Evolutionary conservation across 1,284 basidiomycete genomes (phyloP), one percentile per base, ranked within the genome.

Genomic region (Kwoniella shivajii): DNA sequence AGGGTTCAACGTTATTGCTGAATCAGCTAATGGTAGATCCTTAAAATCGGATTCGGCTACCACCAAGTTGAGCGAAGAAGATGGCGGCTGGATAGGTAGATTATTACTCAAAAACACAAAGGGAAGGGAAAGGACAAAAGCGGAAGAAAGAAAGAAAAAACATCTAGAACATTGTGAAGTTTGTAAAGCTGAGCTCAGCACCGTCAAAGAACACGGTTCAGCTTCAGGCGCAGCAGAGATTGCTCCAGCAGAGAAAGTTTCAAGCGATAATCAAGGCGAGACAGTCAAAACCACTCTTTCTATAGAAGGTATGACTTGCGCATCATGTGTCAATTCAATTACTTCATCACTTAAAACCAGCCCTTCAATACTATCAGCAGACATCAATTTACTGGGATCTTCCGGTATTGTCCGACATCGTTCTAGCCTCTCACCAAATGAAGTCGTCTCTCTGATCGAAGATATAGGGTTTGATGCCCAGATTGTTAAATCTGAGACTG

Each of bases 91-190:
- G 50, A 53, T 58, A 13, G 50, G 36, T 20, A 45, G 42, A 29
- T 42, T 48, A 14, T 36, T 45, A 14, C 24, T 50, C 43, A 22
- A 33, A 27, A 50, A 22, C 34, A 54, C 51, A 45, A 60, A 26
- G n/a, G 54, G 31, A 41, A 61, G 38, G 33, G 54, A 61, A 24
- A 59, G 52, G 34, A 50, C 57, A 24, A 55, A 49, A 33, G 57
- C 59, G 18, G 66, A 66, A 38, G 69, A 65, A 16, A 66, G 69
- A 38, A 59, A 61, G 56, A 62, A 63, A 47, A 57, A 54, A n/a
- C 79, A 80, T 59, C 54, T 77, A 14, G 68, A 73, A 29, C 66
- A 65, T 53, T 80, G 79, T 52, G 58, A 66, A 31, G 71, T 69
- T 2, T 80, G 79, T 56, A 70, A 72, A 39, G 68, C 61, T 45